Percentiles rank a stretch among this genome's conserved stretches.
Conservation (phyloP, 1,284 basidiomycete species). For the Melampsora abietis-canadensis region DNA sequence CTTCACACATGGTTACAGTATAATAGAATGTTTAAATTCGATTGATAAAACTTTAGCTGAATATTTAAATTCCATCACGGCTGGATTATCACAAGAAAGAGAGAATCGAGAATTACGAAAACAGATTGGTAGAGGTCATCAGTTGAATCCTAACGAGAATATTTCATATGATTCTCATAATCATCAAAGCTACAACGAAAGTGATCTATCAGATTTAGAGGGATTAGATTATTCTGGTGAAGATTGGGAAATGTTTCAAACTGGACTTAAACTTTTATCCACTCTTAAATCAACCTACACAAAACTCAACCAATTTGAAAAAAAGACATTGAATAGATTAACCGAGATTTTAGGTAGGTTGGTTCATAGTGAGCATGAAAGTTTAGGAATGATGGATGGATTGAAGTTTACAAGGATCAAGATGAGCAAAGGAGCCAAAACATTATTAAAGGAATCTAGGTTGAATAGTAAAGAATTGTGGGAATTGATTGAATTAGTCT, state of each 20-base stretch:
- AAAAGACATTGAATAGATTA: constrained; percentile 63
- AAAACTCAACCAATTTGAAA: constrained; percentile 66
- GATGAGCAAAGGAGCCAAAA: constrained; percentile 67
- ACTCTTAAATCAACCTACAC: constrained; percentile 69
- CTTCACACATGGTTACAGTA: constrained; percentile 84
- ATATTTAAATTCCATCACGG: constrained; percentile 64
- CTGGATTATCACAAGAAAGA: constrained; percentile 49
- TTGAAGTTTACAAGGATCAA: constrained; percentile 60
- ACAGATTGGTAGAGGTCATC: constrained; percentile 14
- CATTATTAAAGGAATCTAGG: constrained; percentile 71
- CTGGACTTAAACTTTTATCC: constrained; percentile 73
- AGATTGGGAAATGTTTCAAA: constrained; percentile 81
- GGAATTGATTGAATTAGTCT: constrained; percentile 59
- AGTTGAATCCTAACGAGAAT: not conserved
- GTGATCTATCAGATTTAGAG: constrained; percentile 45
- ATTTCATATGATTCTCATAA: not conserved
- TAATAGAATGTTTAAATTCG: constrained; percentile 67
- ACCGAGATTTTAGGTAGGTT: constrained; percentile 60
- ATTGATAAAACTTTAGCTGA: constrained; percentile 67
- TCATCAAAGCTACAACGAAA: constrained; percentile 32
- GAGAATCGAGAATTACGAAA: constrained; percentile 21
- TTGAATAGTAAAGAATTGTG: constrained; percentile 76
- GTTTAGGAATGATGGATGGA: constrained; percentile 55
- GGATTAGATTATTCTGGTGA: constrained; percentile 80
- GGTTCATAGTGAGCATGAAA: constrained; percentile 61